phyloP scores from a whole-genome alignment of 805 yeast species.

The Groenewaldozyma tartarivorans region DNA sequence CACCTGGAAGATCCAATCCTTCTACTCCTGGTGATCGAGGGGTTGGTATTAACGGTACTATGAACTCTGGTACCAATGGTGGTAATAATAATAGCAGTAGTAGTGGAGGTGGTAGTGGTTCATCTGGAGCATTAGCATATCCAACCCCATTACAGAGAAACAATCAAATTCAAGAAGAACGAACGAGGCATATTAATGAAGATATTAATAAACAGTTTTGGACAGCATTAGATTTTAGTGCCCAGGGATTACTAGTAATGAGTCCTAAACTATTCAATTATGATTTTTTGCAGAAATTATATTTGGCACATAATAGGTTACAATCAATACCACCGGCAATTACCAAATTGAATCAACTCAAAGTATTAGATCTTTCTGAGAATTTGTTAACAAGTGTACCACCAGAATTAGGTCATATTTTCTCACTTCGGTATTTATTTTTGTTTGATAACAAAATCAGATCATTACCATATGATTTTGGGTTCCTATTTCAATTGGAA shows the following conservation, averaged over 20 bases:
- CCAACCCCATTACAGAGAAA: constrained; percentile 24
- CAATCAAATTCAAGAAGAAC: constrained; percentile 31
- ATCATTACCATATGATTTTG: constrained; percentile 74
- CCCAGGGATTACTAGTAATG: constrained; percentile 68
- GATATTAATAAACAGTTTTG: constrained; percentile 62
- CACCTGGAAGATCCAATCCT: constrained; percentile 2
- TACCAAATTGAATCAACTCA: constrained; percentile 56
- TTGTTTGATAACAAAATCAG: constrained; percentile 78
- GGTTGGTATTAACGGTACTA: no score
- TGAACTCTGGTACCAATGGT: constrained; percentile 24
- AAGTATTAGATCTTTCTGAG: constrained; percentile 77
- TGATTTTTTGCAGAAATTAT: constrained; percentile 75
- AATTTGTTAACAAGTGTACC: constrained; percentile 71
- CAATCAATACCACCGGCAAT: constrained; percentile 58
- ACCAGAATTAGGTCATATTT: constrained; percentile 72
- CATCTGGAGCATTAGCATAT: constrained; percentile 8
- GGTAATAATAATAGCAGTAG: constrained; percentile 17
- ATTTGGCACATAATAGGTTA: constrained; percentile 77
- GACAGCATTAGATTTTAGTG: constrained; percentile 89
- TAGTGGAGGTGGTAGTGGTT: constrained; percentile 12
- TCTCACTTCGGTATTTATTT: constrained; percentile 69
- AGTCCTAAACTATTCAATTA: constrained; percentile 73
- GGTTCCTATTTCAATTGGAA: constrained; percentile 72
- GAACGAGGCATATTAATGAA: constrained; percentile 30
- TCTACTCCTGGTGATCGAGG: constrained; percentile 21